Evolutionary conservation across 2,329 filamentous ascomycete species (phyloP), one percentile per base, ranked within the genome.

Genomic region (Iodosphaeria phyllophila): DNA sequence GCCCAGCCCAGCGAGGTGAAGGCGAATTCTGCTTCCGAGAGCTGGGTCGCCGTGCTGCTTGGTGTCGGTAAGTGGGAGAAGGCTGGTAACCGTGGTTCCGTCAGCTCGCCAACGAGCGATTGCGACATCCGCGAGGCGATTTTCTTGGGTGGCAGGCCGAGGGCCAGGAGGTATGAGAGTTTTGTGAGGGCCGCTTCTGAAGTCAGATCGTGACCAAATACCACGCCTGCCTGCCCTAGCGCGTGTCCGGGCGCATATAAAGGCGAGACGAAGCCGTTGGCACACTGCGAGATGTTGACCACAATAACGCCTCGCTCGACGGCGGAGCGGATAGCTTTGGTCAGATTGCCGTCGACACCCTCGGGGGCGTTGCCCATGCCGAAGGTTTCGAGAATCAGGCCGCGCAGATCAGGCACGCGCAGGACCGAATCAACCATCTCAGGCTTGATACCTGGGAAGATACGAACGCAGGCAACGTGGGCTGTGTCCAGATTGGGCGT

Each of bases 401-500:
- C 84, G 24, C 72, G 69, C 9, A 93, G 60, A 23, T 71, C 70
- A n/a, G 79, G 71, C 16, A 83, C 56, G 22, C 64, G 64, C 30
- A 92, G 58, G 10, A 92, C 80, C 2, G 77, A 75, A 42, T 89
- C 80, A 16, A 93, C 64, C 78, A 92, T 91, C 43, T 83, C 75
- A n/a, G 83, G 77, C 46, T 78, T 78, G 51, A 93, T 91, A 16
- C 84, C 84, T 0, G 84, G 84, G 48, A 92, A 92, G 33, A 92
- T 76, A 29, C 83, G 74, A 39, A 92, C 58, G 44, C 82, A 89
- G 12, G 83, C 82, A 20, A 92, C 83, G 45, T 91, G 77, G n/a
- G 76, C 70, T 8, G 78, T 92, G 45, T 89, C 76, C 18, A 89
- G 63, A 37, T 74, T 72, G 11, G 70, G 72, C 32, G 75, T 72